Percentiles rank a stretch among this genome's conserved stretches.
phyloP scores from a whole-genome alignment of 495 filamentous ascomycete genomes.

The Melanomma pulvis-pyrius region DNA sequence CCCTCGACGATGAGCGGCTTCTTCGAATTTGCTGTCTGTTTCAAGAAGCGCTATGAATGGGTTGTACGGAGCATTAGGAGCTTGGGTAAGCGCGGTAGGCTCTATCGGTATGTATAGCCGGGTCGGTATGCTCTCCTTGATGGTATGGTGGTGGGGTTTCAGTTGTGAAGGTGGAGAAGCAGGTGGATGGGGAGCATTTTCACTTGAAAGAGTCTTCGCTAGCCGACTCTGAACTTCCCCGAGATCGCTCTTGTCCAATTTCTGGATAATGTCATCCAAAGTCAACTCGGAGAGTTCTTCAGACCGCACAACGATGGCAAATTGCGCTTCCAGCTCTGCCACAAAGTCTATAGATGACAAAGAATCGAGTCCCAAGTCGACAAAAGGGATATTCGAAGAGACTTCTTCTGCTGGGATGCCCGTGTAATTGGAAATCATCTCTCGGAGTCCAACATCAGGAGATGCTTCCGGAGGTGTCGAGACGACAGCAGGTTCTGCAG shows the following conservation, averaged over 20 bases:
- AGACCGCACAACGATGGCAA: neutral
- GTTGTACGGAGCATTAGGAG: neutral
- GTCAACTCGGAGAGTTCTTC: neutral
- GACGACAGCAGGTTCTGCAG: too few relatives aligned
- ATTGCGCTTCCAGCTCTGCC: neutral
- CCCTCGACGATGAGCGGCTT: neutral
- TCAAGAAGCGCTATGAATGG: neutral
- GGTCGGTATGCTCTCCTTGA: neutral
- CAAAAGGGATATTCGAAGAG: neutral
- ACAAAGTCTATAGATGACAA: neutral
- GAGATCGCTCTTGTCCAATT: too few relatives aligned
- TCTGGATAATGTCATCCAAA: neutral
- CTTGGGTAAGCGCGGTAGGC: neutral
- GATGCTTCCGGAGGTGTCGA: too few relatives aligned
- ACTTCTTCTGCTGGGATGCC: neutral
- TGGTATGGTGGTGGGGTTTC: neutral
- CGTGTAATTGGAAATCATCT: too few relatives aligned
- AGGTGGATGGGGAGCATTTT: too few relatives aligned
- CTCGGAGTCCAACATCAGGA: too few relatives aligned
- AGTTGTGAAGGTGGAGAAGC: neutral
- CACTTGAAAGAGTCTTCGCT: too few relatives aligned
- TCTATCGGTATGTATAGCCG: neutral
- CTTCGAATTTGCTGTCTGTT: neutral
- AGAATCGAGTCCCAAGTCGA: neutral
- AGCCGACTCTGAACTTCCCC: too few relatives aligned